Evolutionary conservation across 2,329 filamentous ascomycete species (phyloP).

Genomic region (Akanthomyces dipterigenus): DNA sequence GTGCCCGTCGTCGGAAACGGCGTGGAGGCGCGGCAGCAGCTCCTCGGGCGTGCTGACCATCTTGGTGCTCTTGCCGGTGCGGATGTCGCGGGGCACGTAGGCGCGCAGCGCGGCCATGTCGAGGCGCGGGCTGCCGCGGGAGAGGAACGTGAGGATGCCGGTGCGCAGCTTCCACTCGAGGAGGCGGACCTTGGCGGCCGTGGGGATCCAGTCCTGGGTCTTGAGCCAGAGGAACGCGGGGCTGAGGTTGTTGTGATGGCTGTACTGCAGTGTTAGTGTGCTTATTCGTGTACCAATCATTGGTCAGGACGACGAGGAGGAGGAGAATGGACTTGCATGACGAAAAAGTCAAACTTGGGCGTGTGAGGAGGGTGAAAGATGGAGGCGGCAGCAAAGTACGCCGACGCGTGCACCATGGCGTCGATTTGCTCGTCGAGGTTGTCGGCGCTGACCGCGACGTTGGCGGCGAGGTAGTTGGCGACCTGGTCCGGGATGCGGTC

Average conservation of each 20-base stretch:
- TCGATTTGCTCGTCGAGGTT: constrained; percentile 49
- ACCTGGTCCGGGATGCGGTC: constrained; percentile 56
- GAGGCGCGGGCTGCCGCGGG: constrained; percentile 56
- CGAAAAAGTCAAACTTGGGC: constrained; percentile 75
- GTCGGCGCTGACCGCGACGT: constrained; percentile 49
- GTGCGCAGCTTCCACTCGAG: constrained; percentile 76
- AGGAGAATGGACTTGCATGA: constrained; percentile 37
- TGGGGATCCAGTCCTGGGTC: constrained; percentile 52
- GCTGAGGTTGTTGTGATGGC: constrained; percentile 66
- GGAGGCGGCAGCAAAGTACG: constrained; percentile 43
- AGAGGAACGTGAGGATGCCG: constrained; percentile 69
- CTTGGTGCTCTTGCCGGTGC: constrained; percentile 15
- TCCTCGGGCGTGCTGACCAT: constrained; percentile 41
- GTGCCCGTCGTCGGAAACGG: constrained; percentile 70
- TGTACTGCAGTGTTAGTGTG: too few species aligned
- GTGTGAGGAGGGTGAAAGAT: constrained; percentile 58
- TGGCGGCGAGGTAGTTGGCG: constrained; percentile 46
- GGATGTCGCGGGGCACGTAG: constrained; percentile 47
- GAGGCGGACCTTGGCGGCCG: constrained; percentile 57
- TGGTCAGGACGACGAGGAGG: not conserved
- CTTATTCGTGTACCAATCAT: too few species aligned
- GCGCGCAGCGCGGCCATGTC: constrained; percentile 49
- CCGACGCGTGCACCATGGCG: constrained; percentile 62
- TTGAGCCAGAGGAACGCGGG: constrained; percentile 71
- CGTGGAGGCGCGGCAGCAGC: constrained; percentile 40